A percentile compares a stretch with the other conserved stretches of the same genome.
Conservation (phyloP, 2,329 filamentous ascomycete genomes). For the Colletotrichum musicola region DNA sequence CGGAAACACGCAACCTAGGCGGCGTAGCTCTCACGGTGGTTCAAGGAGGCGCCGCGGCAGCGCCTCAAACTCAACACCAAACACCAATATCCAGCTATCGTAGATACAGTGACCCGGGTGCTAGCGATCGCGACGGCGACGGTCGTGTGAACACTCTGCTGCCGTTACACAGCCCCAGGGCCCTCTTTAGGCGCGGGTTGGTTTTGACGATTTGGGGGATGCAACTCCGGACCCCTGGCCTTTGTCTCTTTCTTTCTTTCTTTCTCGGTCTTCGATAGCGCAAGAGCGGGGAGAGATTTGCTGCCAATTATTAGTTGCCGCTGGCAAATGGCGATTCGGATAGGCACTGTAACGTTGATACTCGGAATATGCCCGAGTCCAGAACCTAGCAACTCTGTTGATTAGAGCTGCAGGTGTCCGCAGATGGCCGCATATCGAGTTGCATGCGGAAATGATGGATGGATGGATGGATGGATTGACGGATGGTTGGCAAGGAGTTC, state of each 20-base stretch:
- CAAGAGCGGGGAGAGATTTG: constrained; percentile 28
- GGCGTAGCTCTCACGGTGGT: constrained; percentile 6
- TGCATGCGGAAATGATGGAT: constrained; percentile 1
- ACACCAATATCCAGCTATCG: constrained; percentile 21
- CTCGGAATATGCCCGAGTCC: constrained; percentile 36
- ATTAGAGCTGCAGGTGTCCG: constrained; percentile 25
- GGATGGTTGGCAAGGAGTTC: constrained; percentile 3
- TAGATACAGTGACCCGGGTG: constrained; percentile 27
- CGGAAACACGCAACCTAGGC: constrained; percentile 8
- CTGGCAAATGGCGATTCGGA: constrained; percentile 18
- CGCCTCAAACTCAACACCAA: constrained; percentile 11
- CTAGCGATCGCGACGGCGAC: constrained; percentile 4
- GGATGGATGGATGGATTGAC: background rate
- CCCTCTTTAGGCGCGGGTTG: constrained; percentile 6
- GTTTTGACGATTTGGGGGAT: constrained; percentile 13
- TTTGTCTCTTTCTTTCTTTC: background rate
- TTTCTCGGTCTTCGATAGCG: constrained; percentile 11
- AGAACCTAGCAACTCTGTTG: constrained; percentile 15
- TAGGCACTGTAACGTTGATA: constrained; percentile 21
- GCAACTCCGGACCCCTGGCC: constrained; percentile 18
- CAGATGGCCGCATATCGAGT: constrained; percentile 14
- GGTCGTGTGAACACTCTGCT: constrained; percentile 19
- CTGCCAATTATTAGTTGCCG: constrained; percentile 1
- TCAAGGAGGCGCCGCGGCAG: constrained; percentile 14
- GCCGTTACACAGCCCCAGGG: constrained; percentile 31